Base-by-base conservation (phyloP, 768 basidiomycete genomes). In the Podaxis sp. region DNA sequence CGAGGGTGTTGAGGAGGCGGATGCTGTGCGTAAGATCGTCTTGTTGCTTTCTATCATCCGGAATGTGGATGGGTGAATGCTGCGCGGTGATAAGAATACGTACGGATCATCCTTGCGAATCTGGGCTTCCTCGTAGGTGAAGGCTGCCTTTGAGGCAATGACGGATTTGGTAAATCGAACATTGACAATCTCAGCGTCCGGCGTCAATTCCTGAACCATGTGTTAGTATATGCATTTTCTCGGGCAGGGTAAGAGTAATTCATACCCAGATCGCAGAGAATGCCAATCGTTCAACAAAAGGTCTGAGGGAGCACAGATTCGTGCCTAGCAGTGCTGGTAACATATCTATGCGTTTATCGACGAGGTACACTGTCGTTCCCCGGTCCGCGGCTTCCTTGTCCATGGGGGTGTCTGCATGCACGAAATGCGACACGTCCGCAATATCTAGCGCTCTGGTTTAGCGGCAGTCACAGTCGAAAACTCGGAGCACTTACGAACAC, bases 321-420 rank as follows among this genome's bases (percentile, higher is more conserved):
- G 96, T 99, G 1, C 97, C 97, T 5, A 99, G 81, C 8, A 99
- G 81, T 2, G 88, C 80, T 0, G 97, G 97, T 53, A 99, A 80
- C 97, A 99, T 99, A 78, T 99, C 97, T 56, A 99, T 95, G 38
- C 96, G 92, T 75, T 96, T 96, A 80, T 99, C 96, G 4, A 99
- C 96, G 1, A 99, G 85, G 73, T 99, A 99, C 0, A 99, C 96
- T 0, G 96, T 99, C 4, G 96, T 98, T 4, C 96, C 96, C 64
- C 96, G 82, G 17, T 95, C 84, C n/a, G 95, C 93, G 22, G 96
- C 96, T 73, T 99, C 96, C 49, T 79, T 88, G 68, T 99, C 96
- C 95, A 99, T 99, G 0, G 96, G 87, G 46, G 91, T 99, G 69
- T 96, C 93, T 1, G 95, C 81, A 58, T 84, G 87, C 0, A 99